phyloP scores from a whole-genome alignment of 176 grass and related monocot species.

The Cymbopogon citratus region DNA sequence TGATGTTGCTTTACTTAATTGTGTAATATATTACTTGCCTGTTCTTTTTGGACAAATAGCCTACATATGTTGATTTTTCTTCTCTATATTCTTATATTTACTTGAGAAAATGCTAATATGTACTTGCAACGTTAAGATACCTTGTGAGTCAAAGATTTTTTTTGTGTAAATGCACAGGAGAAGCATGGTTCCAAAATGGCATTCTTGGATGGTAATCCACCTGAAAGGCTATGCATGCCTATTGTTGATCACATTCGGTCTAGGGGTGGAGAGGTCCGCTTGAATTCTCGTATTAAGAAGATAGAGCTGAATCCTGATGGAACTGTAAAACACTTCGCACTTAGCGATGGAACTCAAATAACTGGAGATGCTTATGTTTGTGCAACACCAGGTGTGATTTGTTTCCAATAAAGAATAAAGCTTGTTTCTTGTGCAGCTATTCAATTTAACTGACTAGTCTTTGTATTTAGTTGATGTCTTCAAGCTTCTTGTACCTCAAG shows the following conservation, averaged over 20 bases:
- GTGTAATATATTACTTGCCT: constrained; percentile 19
- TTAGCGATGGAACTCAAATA: constrained; percentile 68
- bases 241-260: constrained; percentile 81
- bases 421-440: constrained; percentile 27
- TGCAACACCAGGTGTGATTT: constrained; percentile 71
- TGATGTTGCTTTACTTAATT: background rate
- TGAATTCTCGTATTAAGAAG: constrained; percentile 89
- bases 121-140: constrained; percentile 1
- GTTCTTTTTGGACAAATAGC: constrained; percentile 6
- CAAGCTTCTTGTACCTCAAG: constrained; percentile 92
- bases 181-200: constrained; percentile 97
- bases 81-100: background rate
- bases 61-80: too few relatives aligned
- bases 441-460: constrained; percentile 32
- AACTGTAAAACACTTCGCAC: constrained; percentile 79
- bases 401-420: constrained; percentile 1
- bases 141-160: background rate
- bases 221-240: constrained; percentile 93
- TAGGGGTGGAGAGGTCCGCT: constrained; percentile 79
- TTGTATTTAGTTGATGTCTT: constrained; percentile 89
- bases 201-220: constrained; percentile 95
- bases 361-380: constrained; percentile 91
- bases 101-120: constrained; percentile 1
- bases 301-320: constrained; percentile 84
- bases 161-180: constrained; percentile 56